These are phyloP conservation scores for Simmondsia chinensis DNA, from an alignment of 148 eudicot species.

Conservation along the genomic window DNA sequence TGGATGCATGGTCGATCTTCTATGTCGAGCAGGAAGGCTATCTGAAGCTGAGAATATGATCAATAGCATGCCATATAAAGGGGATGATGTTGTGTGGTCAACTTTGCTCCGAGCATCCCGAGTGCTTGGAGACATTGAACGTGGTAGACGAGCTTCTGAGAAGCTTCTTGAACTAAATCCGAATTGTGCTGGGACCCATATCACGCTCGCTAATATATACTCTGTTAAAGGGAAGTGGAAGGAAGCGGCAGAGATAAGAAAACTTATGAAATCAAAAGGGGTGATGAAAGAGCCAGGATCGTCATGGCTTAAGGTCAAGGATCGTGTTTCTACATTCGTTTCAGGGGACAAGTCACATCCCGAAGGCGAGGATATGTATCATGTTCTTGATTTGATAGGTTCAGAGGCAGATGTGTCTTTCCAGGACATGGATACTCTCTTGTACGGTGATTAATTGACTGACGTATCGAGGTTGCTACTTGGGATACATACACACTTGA, in stretches of 20 bases:
- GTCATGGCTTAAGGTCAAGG: constrained; percentile 77
- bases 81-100: constrained; percentile 86
- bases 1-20: constrained; percentile 89
- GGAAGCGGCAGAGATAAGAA: constrained; percentile 79
- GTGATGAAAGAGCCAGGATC: constrained; percentile 87
- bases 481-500: too few relatives aligned
- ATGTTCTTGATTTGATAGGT: constrained; percentile 42
- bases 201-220: constrained; percentile 67
- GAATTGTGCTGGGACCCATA: constrained; percentile 60
- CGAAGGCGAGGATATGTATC: constrained; percentile 32
- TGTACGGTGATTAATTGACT: too few relatives aligned
- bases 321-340: constrained; percentile 58
- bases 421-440: constrained; percentile 26
- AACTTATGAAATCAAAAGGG: constrained; percentile 62
- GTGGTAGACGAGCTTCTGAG: constrained; percentile 59
- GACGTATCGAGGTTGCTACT: too few relatives aligned
- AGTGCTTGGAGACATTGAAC: constrained; percentile 57
- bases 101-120: constrained; percentile 71
- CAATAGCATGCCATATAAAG: constrained; percentile 45
- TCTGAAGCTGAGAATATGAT: constrained; percentile 76
- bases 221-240: constrained; percentile 62
- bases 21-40: constrained; percentile 75
- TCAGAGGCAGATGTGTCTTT: constrained; percentile 26
- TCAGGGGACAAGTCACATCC: constrained; percentile 66
- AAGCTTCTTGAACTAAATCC: constrained; percentile 53